Conservation (phyloP, 139 green algal genomes). For the Chlorella ohadii region DNA sequence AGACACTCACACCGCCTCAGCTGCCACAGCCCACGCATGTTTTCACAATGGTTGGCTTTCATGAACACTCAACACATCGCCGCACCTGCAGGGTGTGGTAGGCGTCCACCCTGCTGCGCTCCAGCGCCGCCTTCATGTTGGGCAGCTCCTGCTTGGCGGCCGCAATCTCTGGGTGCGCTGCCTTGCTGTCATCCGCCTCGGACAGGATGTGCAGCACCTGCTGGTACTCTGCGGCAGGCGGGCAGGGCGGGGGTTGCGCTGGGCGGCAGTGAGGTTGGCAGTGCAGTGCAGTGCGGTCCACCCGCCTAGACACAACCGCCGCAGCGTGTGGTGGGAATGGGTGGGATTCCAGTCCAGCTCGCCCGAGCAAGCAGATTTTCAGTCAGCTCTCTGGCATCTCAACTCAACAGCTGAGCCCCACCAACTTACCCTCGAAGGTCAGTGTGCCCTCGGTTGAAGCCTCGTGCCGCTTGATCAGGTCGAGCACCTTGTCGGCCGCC, state of each 20-base stretch:
- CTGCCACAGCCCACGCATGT: too few relatives aligned
- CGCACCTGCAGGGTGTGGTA: slow-evolving; percentile 30
- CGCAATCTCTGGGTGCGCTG: slow-evolving; percentile 5
- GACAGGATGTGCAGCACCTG: slow-evolving; percentile 39
- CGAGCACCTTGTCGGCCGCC: slow-evolving; percentile 42
- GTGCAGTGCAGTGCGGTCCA: too few relatives aligned
- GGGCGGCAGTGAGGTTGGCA: too few relatives aligned
- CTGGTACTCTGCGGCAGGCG: slow-evolving; percentile 38
- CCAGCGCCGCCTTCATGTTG: slow-evolving; percentile 47
- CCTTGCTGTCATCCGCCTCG: slow-evolving; percentile 5
- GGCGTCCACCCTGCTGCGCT: slow-evolving; percentile 25
- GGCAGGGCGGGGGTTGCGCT: not conserved
- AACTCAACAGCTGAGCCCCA: too few relatives aligned
- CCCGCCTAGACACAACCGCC: too few relatives aligned
- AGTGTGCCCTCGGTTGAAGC: not conserved
- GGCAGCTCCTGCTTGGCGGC: slow-evolving; percentile 47
- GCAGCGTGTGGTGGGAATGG: too few relatives aligned
- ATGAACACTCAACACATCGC: too few relatives aligned
- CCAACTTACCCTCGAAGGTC: slow-evolving; percentile 17
- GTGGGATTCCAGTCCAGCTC: too few relatives aligned
- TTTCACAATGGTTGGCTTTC: too few relatives aligned
- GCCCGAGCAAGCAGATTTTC: too few relatives aligned
- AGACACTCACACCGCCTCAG: too few relatives aligned
- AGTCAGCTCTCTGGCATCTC: too few relatives aligned
- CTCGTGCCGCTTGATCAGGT: slow-evolving; percentile 39